A percentile compares a stretch with the other conserved stretches of the same genome.
Evolutionary conservation across 2,329 filamentous ascomycete species (phyloP).

Genomic region (Pyrenophora tritici-repentis): DNA sequence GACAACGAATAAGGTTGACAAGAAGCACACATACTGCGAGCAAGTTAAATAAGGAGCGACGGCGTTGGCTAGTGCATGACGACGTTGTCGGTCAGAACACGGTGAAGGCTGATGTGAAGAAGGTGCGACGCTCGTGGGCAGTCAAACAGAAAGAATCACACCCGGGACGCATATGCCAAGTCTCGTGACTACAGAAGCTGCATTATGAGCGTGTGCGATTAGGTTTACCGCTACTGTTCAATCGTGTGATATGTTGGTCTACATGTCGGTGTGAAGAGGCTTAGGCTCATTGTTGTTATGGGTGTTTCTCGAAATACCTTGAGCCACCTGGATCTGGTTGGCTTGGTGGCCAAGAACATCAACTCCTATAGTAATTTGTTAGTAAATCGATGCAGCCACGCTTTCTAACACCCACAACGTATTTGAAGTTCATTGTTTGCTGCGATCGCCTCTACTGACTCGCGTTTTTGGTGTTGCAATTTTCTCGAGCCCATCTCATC

Average conservation of each 20-base stretch:
- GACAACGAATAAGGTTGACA: slow-evolving; percentile 10
- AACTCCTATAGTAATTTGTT: too few relatives aligned
- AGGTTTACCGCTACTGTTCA: neutral
- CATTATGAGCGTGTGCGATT: neutral
- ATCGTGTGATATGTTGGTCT: neutral
- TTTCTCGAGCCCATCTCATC: too few relatives aligned
- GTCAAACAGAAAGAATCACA: slow-evolving; percentile 15
- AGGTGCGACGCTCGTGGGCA: slow-evolving; percentile 2
- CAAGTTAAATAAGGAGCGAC: neutral
- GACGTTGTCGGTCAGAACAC: slow-evolving; percentile 1
- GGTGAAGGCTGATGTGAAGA: slow-evolving; percentile 20
- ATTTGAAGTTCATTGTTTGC: too few relatives aligned
- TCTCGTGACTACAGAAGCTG: neutral
- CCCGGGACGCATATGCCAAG: slow-evolving; percentile 11
- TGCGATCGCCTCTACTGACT: too few relatives aligned
- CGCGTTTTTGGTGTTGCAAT: too few relatives aligned
- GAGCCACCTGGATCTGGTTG: too few relatives aligned
- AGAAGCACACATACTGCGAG: slow-evolving; percentile 21
- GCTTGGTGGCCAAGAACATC: too few relatives aligned
- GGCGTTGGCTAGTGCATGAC: slow-evolving; percentile 1
- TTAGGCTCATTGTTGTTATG: neutral
- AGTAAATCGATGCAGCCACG: too few relatives aligned
- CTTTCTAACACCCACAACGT: too few relatives aligned
- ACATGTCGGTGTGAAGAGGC: neutral
- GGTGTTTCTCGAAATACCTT: too few relatives aligned